Evolutionary conservation across 164 flowering plant genomes (phyloP).

Genomic region (Malania oleifera): DNA sequence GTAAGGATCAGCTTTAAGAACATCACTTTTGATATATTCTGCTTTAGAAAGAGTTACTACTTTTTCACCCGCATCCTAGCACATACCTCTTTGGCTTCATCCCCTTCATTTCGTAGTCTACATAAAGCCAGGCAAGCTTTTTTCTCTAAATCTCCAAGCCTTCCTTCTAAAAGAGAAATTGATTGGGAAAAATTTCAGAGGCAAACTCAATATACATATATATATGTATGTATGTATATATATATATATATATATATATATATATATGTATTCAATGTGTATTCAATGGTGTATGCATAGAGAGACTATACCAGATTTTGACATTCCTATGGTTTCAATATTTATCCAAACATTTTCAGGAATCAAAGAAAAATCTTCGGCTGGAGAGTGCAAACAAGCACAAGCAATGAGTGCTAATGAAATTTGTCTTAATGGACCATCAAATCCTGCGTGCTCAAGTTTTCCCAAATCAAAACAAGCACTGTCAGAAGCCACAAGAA

Average conservation of each 20-base stretch:
- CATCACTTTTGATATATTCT: background rate
- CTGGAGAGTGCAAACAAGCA: slow-evolving; percentile 64
- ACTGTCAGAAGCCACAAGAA: slow-evolving; percentile 60
- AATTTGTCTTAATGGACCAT: slow-evolving; percentile 49
- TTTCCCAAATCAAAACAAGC: slow-evolving; percentile 51
- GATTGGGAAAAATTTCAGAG: background rate
- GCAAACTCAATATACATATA: background rate
- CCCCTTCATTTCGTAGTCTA: slow-evolving; percentile 54
- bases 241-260: background rate
- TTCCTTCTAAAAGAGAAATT: slow-evolving; percentile 29
- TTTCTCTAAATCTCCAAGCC: slow-evolving; percentile 54
- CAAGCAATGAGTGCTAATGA: slow-evolving; percentile 70
- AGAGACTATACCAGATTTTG: slow-evolving; percentile 46
- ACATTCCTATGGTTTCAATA: slow-evolving; percentile 52
- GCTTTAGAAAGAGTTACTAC: background rate
- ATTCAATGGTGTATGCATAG: background rate
- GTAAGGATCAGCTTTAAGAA: background rate
- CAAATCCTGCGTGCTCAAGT: slow-evolving; percentile 38
- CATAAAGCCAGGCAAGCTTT: slow-evolving; percentile 66
- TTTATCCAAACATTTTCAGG: slow-evolving; percentile 73
- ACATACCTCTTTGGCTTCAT: slow-evolving; percentile 72
- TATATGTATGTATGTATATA: background rate
- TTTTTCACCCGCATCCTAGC: background rate
- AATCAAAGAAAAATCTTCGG: slow-evolving; percentile 70
- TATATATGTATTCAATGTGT: background rate